phyloP scores from a whole-genome alignment of 176 grass and related monocot species.

The Paspalum vaginatum region DNA sequence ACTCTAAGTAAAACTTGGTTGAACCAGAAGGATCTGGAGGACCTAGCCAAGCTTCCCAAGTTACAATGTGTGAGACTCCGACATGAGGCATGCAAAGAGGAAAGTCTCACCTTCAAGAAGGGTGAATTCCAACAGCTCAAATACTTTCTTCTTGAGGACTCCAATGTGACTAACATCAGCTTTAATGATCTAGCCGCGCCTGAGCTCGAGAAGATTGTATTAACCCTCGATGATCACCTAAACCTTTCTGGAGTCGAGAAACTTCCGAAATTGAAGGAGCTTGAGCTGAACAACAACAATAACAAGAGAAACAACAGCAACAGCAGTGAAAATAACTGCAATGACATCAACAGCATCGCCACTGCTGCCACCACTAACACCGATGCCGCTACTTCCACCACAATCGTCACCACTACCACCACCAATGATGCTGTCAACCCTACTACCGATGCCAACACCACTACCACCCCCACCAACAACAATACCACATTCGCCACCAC shows the following conservation, averaged over 20 bases:
- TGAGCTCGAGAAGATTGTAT: background rate
- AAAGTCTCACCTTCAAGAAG: background rate
- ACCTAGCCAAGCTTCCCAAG: background rate
- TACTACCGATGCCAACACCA: no score
- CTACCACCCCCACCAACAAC: no score
- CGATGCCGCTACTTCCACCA: no score
- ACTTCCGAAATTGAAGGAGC: background rate
- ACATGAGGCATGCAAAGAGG: background rate
- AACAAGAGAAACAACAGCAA: background rate
- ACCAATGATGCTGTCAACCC: no score
- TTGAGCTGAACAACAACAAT: background rate
- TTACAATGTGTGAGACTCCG: background rate
- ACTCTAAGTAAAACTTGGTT: background rate
- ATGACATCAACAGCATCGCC: no score
- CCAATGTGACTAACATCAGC: background rate
- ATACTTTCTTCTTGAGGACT: constrained; percentile 16
- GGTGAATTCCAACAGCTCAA: background rate
- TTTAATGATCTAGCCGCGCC: background rate
- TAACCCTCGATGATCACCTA: background rate
- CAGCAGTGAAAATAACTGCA: background rate
- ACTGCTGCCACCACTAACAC: no score
- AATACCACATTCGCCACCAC: no score
- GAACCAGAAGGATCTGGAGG: background rate
- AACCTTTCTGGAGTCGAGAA: background rate
- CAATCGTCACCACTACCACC: no score